phyloP scores from a whole-genome alignment of 2,329 filamentous ascomycete genomes.

The Monosporascus sp. region DNA sequence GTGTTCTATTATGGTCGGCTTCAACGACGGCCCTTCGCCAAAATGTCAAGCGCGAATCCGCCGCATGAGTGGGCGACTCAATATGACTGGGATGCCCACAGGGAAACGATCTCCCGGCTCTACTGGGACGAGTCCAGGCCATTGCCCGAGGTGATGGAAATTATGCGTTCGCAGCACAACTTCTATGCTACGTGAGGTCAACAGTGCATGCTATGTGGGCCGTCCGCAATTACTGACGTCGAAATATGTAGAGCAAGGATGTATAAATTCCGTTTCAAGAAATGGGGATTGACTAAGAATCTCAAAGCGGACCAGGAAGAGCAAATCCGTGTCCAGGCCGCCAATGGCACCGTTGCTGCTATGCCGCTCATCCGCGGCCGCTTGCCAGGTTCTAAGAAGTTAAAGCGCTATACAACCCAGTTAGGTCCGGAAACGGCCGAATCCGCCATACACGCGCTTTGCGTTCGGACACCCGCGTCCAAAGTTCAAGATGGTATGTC shows the following conservation, averaged over 20 bases:
- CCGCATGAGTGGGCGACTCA: slow-evolving; percentile 6
- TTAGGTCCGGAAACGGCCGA: not conserved
- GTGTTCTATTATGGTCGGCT: not conserved
- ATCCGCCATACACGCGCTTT: not conserved
- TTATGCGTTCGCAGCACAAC: slow-evolving; percentile 12
- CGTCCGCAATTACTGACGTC: not conserved
- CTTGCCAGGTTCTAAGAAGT: slow-evolving; percentile 4
- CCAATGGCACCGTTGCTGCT: not conserved
- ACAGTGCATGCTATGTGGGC: not conserved
- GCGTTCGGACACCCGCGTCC: not conserved
- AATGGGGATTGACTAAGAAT: slow-evolving; percentile 15
- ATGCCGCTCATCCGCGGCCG: slow-evolving; percentile 2
- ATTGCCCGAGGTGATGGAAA: slow-evolving; percentile 12
- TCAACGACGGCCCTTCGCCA: not conserved
- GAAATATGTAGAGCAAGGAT: not conserved
- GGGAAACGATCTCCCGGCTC: slow-evolving; percentile 11
- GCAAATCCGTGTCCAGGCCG: slow-evolving; percentile 1
- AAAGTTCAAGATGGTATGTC: not conserved
- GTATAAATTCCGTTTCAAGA: slow-evolving; percentile 4
- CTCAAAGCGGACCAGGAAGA: slow-evolving; percentile 15
- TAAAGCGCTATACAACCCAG: not conserved
- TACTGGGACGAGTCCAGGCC: slow-evolving; percentile 15
- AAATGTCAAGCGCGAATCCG: not conserved
- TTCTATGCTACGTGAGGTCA: slow-evolving; percentile 13
- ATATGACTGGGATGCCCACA: slow-evolving; percentile 12